These are phyloP conservation scores for Pythium periplocum DNA, from an alignment of 352 stramenopile species.

Conservation along the genomic window DNA sequence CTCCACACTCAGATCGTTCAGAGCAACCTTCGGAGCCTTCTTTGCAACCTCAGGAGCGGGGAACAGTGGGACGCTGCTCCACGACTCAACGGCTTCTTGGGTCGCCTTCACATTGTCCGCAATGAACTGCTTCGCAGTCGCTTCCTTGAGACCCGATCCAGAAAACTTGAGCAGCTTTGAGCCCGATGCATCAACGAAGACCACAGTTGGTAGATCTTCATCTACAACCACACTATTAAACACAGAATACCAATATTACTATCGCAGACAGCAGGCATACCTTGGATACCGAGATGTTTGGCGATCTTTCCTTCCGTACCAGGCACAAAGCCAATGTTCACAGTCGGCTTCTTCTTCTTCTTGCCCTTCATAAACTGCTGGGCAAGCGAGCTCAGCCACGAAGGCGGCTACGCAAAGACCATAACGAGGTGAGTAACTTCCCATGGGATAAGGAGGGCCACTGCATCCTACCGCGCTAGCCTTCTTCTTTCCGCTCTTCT, in stretches of 20 bases:
- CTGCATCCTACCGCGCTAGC: too few species aligned
- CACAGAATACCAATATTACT: neutral
- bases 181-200: conserved; percentile 48
- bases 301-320: conserved; percentile 62
- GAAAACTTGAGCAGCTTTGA: conserved; percentile 40
- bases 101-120: conserved; percentile 28
- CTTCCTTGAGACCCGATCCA: conserved; percentile 22
- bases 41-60: conserved; percentile 61
- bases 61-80: conserved; percentile 47
- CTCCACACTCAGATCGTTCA: conserved; percentile 33
- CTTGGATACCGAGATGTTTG: conserved; percentile 53
- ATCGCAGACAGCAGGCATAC: conserved; percentile 3
- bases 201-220: conserved; percentile 45
- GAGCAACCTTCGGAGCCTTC: conserved; percentile 52
- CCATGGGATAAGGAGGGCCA: too few species aligned
- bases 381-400: conserved; percentile 51
- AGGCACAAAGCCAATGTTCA: conserved; percentile 55
- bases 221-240: conserved; percentile 8
- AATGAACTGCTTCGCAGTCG: conserved; percentile 63
- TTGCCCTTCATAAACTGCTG: conserved; percentile 45
- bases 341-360: conserved; percentile 53
- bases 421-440: too few species aligned
- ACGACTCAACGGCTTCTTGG: conserved; percentile 18
- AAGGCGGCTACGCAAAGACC: conserved; percentile 22
- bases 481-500: conserved; percentile 42